A percentile compares a stretch with the other conserved stretches of the same genome.
phyloP scores from a whole-genome alignment of 2,329 filamentous ascomycete genomes.

The Magnaporthales sp. region DNA sequence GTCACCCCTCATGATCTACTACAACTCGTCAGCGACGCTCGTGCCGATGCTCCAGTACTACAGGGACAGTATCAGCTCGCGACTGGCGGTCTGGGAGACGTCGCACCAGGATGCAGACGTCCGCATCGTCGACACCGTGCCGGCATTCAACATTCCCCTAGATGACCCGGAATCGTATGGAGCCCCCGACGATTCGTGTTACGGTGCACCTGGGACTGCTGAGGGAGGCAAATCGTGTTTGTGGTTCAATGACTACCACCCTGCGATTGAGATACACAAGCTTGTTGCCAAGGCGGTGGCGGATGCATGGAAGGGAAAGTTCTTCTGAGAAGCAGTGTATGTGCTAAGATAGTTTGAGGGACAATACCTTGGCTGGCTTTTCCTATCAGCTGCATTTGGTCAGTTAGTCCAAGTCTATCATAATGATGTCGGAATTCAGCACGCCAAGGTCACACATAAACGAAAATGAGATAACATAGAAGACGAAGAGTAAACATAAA shows the following conservation, averaged over 20 bases:
- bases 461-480: neutral
- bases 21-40: conserved; percentile 10
- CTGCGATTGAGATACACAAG: conserved; percentile 28
- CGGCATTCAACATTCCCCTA: conserved; percentile 32
- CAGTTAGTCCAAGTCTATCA: neutral
- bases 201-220: conserved; percentile 14
- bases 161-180: conserved; percentile 31
- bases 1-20: conserved; percentile 23
- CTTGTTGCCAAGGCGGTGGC: conserved; percentile 29
- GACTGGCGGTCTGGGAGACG: conserved; percentile 4
- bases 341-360: neutral
- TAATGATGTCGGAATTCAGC: neutral
- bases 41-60: conserved; percentile 7
- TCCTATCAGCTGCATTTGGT: neutral
- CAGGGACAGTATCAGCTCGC: conserved; percentile 6
- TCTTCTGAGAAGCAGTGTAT: conserved; percentile 13
- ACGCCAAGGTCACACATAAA: neutral
- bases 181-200: conserved; percentile 31
- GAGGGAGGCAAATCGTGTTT: conserved; percentile 32
- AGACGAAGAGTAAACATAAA: neutral
- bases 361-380: neutral
- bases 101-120: conserved; percentile 5
- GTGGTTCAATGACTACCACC: conserved; percentile 36
- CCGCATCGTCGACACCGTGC: conserved; percentile 28
- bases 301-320: conserved; percentile 18